These are phyloP conservation scores for Leccinum insolens DNA, from an alignment of 1,284 basidiomycete genomes.

Conservation along the genomic window DNA sequence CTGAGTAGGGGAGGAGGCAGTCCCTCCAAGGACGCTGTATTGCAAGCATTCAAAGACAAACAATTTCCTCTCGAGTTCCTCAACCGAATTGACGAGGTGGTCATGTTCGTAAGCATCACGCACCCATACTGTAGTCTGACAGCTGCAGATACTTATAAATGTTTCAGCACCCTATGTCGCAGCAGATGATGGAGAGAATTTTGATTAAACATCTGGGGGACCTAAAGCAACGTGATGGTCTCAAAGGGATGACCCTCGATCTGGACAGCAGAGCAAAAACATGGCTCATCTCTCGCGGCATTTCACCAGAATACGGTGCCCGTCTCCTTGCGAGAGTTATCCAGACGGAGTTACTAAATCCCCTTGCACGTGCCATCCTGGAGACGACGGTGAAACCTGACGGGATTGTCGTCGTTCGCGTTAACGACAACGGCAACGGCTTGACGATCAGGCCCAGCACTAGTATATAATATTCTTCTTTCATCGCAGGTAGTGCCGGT, in stretches of 20 bases:
- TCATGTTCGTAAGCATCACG: constrained; percentile 10
- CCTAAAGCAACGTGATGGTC: constrained; percentile 7
- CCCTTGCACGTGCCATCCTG: constrained; percentile 17
- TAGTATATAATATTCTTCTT: background rate
- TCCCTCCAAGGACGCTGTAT: background rate
- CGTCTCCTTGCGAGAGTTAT: constrained; percentile 15
- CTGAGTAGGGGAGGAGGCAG: background rate
- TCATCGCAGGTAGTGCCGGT: background rate
- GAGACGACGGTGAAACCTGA: constrained; percentile 3
- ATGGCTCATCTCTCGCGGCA: constrained; percentile 11
- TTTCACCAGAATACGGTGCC: constrained; percentile 13
- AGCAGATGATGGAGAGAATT: constrained; percentile 1
- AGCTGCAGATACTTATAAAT: background rate
- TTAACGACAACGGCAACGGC: background rate
- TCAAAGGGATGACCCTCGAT: constrained; percentile 5
- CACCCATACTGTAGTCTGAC: background rate
- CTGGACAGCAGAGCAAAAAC: background rate
- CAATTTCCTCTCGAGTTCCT: constrained; percentile 10
- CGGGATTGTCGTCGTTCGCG: background rate
- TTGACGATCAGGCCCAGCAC: background rate
- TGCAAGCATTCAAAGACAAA: background rate
- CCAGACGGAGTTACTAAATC: constrained; percentile 14
- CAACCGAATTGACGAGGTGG: constrained; percentile 16
- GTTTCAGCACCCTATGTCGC: background rate
- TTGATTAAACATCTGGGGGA: constrained; percentile 1